These are phyloP conservation scores for Ophiostoma pallidulum DNA, from an alignment of 2,329 filamentous ascomycete genomes.

Conservation along the genomic window DNA sequence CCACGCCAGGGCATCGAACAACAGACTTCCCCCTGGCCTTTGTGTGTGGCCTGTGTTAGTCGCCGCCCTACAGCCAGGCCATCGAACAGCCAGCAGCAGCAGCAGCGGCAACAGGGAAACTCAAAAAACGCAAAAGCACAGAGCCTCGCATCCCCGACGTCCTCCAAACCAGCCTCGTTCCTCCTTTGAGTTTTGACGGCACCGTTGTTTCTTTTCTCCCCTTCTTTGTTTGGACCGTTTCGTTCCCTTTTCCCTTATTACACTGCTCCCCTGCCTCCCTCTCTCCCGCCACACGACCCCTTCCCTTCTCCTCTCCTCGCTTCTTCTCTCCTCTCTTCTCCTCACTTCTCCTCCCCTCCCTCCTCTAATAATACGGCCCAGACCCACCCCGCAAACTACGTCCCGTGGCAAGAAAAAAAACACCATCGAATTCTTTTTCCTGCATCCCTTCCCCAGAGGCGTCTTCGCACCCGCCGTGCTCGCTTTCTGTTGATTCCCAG, in stretches of 20 bases:
- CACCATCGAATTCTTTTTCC: constrained; percentile 5
- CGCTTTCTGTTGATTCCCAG: constrained; percentile 4
- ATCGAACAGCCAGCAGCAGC: not conserved
- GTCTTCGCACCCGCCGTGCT: constrained; percentile 3
- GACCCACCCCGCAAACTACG: constrained; percentile 13
- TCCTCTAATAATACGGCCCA: constrained; percentile 12
- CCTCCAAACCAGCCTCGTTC: constrained; percentile 4
- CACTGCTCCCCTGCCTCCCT: no score
- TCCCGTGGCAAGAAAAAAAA: constrained; percentile 12
- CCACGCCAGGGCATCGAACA: no score
- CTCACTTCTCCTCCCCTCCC: constrained; percentile 5
- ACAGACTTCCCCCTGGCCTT: not conserved
- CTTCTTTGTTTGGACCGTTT: no score
- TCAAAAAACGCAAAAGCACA: not conserved
- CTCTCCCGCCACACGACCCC: no score
- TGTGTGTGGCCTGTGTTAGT: not conserved
- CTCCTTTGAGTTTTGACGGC: no score
- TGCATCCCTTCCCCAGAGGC: constrained; percentile 1
- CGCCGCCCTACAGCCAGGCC: not conserved
- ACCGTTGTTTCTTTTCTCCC: no score
- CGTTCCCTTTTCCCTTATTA: not conserved
- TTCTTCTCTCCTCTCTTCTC: not conserved
- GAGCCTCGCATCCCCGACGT: constrained; percentile 7
- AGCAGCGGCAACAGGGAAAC: not conserved
- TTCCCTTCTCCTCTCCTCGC: not conserved